Evolutionary conservation across 73 alveolate genomes (phyloP), one percentile per base, ranked within the genome.

Genomic region (Tetrahymena borealis): DNA sequence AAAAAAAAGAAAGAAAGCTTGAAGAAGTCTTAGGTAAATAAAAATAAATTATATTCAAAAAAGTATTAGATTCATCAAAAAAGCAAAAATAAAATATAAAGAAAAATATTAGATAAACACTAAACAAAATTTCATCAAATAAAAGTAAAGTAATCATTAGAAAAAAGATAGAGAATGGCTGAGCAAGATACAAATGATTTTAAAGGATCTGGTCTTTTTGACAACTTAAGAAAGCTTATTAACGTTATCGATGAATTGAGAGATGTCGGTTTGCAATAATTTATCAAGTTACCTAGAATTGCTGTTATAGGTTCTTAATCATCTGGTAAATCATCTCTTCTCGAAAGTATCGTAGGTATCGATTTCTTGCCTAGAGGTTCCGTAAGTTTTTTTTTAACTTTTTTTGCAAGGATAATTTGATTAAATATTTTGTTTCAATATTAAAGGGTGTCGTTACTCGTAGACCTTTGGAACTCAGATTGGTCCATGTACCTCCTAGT

Each of bases 401-500:
- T n/a, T n/a, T n/a, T n/a, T n/a, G n/a, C n/a, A n/a, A n/a, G n/a
- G 37, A 60, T 60, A 2, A 60, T 18, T 60, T 60, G 28, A 24
- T 60, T 20, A 60, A 60, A 60, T 60, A 9, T n/a, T 15, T 79
- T 38, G 20, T 85, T 40, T 91, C 94, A 20, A 32, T 79, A 32
- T 95, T 96, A 42, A 94, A 97, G 93, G 99, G 99, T 18, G 98
- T 96, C 15, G 98, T 95, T 39, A 98, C 99, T 24, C 94, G 99
- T 9, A 91, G 99, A 24, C 99, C 99, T 0, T 93, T 98, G 91
- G 99, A 98, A 91, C 91, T 98, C 90, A 94, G 99, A 36, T 95
- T 97, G 38, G 98, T 96, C 91, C 99, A 97, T 94, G 95, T 94
- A 93, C 95, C 85, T 60, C 85, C 85, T n/a, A 60, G 85, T 60